phyloP scores from a whole-genome alignment of 108 stramenopile genomes.

The Aurantiochytrium sp. region DNA sequence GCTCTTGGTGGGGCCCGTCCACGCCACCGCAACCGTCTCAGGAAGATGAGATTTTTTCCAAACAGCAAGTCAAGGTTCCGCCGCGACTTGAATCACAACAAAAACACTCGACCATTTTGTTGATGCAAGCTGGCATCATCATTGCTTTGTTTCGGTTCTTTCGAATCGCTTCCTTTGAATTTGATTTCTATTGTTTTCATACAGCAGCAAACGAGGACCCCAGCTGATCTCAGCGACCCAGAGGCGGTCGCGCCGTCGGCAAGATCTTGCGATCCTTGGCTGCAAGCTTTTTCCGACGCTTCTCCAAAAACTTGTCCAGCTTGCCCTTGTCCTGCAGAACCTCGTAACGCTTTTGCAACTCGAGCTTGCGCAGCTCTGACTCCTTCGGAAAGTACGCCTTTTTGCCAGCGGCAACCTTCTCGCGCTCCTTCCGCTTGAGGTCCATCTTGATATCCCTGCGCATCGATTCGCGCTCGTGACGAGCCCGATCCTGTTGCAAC shows the following conservation, averaged over 20 bases:
- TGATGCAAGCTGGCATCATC: too few species aligned
- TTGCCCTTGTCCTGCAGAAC: neutral
- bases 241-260: neutral
- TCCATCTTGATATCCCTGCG: neutral
- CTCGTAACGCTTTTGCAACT: neutral
- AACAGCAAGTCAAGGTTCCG: too few species aligned
- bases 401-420: neutral
- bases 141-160: too few species aligned
- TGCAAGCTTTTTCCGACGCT: neutral
- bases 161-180: too few species aligned
- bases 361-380: neutral
- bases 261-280: neutral
- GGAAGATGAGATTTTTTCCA: too few species aligned
- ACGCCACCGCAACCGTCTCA: too few species aligned
- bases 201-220: too few species aligned
- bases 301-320: slow-evolving; percentile 13
- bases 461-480: neutral
- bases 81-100: too few species aligned
- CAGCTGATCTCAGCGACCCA: neutral
- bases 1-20: too few species aligned
- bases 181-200: too few species aligned
- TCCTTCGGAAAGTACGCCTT: slow-evolving; percentile 3
- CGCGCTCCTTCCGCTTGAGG: neutral
- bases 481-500: neutral
- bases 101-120: too few species aligned